Evolutionary conservation across 305 asterid species (phyloP).

Genomic region (Galium porrigens): DNA sequence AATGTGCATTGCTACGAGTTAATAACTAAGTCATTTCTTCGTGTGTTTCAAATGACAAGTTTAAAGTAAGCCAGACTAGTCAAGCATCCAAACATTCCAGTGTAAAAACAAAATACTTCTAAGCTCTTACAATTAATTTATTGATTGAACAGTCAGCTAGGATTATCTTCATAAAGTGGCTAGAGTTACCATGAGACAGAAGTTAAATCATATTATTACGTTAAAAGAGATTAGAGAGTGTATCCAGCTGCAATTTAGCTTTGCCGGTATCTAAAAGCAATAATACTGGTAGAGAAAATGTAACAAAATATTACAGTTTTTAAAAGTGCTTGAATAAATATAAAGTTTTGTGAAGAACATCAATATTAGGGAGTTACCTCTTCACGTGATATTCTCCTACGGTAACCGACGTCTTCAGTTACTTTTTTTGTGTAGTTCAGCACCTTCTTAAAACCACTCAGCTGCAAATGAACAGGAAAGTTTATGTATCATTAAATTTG

Average conservation of each 20-base stretch:
- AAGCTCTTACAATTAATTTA: not conserved
- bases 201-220: not conserved
- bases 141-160: not conserved
- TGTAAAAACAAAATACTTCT: not conserved
- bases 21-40: not conserved
- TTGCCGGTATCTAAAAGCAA: not conserved
- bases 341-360: not conserved
- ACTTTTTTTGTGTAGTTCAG: constrained; percentile 84
- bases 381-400: constrained; percentile 80
- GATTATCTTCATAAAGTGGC: not conserved
- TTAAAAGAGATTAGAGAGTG: not conserved
- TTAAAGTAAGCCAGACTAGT: not conserved
- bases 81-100: not conserved
- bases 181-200: not conserved
- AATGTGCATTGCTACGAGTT: not conserved
- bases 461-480: constrained; percentile 46
- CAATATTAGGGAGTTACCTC: constrained; percentile 39
- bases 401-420: constrained; percentile 72
- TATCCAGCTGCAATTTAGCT: not conserved
- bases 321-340: not conserved
- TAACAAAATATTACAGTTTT: not conserved
- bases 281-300: not conserved
- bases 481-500: constrained; percentile 4
- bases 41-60: not conserved
- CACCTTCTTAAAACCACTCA: constrained; percentile 98